phyloP scores from a whole-genome alignment of 2,329 filamentous ascomycete genomes.

The Hypomyces rosellus region DNA sequence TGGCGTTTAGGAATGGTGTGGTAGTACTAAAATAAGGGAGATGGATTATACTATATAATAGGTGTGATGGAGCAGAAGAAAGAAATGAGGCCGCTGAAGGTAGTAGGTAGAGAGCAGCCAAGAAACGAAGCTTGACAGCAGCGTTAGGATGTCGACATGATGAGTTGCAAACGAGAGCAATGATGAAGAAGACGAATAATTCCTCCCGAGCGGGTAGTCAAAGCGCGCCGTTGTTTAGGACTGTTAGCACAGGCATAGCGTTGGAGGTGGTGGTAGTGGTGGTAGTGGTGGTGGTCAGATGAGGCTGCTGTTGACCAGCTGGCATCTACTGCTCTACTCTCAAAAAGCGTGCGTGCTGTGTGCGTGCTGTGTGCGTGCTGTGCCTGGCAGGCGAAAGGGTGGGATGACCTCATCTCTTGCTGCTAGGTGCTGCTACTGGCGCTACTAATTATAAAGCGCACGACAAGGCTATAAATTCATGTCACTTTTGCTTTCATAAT shows the following conservation, averaged over 20 bases:
- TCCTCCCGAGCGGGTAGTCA: no score
- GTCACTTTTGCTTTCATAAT: no score
- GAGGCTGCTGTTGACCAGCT: conserved; percentile 11
- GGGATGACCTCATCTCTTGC: conserved; percentile 9
- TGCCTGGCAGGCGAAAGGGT: background rate
- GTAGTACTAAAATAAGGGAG: conserved; percentile 6
- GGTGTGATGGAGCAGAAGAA: conserved; percentile 2
- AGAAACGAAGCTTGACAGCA: background rate
- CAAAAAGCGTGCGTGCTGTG: background rate
- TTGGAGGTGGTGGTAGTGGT: background rate
- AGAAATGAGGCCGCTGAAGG: background rate
- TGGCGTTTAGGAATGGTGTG: conserved; percentile 5
- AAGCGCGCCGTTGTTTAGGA: no score
- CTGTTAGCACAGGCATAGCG: background rate
- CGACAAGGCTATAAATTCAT: no score
- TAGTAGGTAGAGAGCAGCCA: background rate
- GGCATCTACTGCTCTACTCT: background rate
- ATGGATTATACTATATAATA: background rate
- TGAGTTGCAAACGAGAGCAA: no score
- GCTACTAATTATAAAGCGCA: no score
- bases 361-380: conserved; percentile 5
- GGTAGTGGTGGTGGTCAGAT: conserved; percentile 9
- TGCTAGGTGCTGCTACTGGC: background rate
- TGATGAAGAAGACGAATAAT: no score
- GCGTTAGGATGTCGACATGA: no score